These are phyloP conservation scores for Penicillium diatomitis DNA, from an alignment of 495 filamentous ascomycete species.

Conservation along the genomic window DNA sequence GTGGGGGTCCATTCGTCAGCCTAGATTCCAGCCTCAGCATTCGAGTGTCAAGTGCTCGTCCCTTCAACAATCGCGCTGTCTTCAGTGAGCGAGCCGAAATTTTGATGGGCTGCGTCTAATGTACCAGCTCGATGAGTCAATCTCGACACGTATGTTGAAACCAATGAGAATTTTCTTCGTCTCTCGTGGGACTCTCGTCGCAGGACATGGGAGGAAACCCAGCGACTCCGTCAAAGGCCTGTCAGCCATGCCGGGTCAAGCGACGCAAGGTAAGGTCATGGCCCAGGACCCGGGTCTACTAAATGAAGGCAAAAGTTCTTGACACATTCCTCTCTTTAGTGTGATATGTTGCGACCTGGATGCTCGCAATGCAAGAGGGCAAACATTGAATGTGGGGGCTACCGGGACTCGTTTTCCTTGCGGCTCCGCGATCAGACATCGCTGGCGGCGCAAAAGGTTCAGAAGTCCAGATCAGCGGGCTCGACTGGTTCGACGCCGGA, in stretches of 20 bases:
- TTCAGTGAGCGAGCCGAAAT: no score
- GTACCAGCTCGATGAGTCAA: no score
- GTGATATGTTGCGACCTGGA: not conserved
- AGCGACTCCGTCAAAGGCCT: not conserved
- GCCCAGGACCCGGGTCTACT: not conserved
- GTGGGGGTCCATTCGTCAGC: no score
- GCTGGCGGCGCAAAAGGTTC: not conserved
- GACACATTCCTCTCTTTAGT: not conserved
- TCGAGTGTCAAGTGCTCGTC: no score
- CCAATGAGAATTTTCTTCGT: not conserved
- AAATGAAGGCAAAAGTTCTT: not conserved
- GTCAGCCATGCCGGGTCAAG: constrained; percentile 1
- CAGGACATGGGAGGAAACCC: not conserved
- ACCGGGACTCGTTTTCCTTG: not conserved
- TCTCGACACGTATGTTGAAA: not conserved
- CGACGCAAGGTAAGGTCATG: not conserved
- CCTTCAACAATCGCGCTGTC: no score
- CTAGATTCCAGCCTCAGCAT: no score
- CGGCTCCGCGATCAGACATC: constrained; percentile 1
- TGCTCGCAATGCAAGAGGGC: not conserved
- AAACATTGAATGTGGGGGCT: not conserved
- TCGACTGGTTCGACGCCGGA: no score
- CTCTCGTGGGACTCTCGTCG: not conserved
- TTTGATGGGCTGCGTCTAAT: no score
- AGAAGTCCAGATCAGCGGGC: not conserved